These are phyloP conservation scores for Mariannaea elegans DNA, from an alignment of 2,329 filamentous ascomycete genomes.

Conservation along the genomic window DNA sequence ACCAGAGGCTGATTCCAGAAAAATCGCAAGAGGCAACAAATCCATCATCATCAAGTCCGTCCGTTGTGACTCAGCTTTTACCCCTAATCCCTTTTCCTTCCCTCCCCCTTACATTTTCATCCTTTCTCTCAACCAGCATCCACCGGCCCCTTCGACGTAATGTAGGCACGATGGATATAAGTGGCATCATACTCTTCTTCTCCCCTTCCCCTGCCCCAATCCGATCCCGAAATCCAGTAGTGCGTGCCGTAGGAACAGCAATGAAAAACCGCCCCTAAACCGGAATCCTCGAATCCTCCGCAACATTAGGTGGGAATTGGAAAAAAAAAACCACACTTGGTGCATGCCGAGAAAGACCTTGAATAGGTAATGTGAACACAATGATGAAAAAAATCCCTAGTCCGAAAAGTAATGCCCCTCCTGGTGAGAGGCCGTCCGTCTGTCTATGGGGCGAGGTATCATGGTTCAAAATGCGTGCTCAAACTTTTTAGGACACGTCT, in stretches of 20 bases:
- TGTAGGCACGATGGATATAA: conserved; percentile 13
- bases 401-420: conserved; percentile 43
- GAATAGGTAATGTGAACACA: conserved; percentile 42
- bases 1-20: conserved; percentile 30
- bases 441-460: conserved; percentile 62
- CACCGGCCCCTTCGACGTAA: conserved; percentile 8
- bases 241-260: conserved; percentile 25
- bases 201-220: conserved; percentile 20
- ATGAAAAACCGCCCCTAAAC: conserved; percentile 23
- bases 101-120: conserved; percentile 28
- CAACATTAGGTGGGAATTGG: conserved; percentile 43
- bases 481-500: conserved; percentile 58
- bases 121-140: conserved; percentile 5
- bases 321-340: conserved; percentile 33
- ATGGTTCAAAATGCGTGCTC: conserved; percentile 55
- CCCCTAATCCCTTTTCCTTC: conserved; percentile 27
- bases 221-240: conserved; percentile 32
- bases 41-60: conserved; percentile 19
- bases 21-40: conserved; percentile 29
- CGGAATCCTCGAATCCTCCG: conserved; percentile 37
- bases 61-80: conserved; percentile 26
- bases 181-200: conserved; percentile 11
- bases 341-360: conserved; percentile 35
- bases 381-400: conserved; percentile 43
- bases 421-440: conserved; percentile 46